A percentile compares a stretch with the other conserved stretches of the same genome.
phyloP scores from a whole-genome alignment of 768 basidiomycete species.

The Collybiopsis confluens region DNA sequence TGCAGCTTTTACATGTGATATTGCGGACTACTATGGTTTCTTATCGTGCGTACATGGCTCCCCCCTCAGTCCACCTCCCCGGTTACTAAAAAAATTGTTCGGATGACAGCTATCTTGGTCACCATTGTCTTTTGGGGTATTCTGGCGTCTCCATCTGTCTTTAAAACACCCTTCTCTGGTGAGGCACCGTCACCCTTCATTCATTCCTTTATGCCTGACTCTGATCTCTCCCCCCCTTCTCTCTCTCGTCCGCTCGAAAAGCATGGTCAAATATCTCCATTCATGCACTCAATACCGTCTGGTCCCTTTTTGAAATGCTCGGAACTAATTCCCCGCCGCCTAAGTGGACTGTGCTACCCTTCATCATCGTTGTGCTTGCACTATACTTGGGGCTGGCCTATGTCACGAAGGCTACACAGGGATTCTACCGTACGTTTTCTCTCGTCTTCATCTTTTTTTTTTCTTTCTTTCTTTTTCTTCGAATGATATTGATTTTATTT shows the following conservation, averaged over 20 bases:
- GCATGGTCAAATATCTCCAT: constrained; percentile 58
- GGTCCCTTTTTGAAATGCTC: constrained; percentile 55
- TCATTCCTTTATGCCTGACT: constrained; percentile 12
- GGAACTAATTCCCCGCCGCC: constrained; percentile 47
- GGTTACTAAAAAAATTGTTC: no score
- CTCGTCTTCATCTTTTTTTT: neutral
- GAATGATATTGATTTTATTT: neutral
- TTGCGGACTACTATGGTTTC: constrained; percentile 47
- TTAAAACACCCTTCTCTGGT: constrained; percentile 36
- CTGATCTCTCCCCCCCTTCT: constrained; percentile 10
- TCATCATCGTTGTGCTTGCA: constrained; percentile 45
- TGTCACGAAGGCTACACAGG: constrained; percentile 55
- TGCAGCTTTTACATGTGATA: constrained; percentile 56
- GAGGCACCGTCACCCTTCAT: constrained; percentile 15
- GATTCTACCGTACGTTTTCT: constrained; percentile 54
- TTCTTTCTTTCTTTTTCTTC: constrained; percentile 2
- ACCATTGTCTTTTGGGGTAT: constrained; percentile 62
- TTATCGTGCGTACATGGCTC: constrained; percentile 44
- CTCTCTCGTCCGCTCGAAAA: no score
- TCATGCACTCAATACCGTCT: constrained; percentile 56
- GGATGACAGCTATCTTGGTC: constrained; percentile 52
- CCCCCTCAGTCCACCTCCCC: neutral
- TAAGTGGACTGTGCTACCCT: constrained; percentile 48
- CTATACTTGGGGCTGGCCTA: constrained; percentile 67
- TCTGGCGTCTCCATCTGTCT: constrained; percentile 38